phyloP scores from a whole-genome alignment of 2,329 filamentous ascomycete species.

The Xylariomycetidae sp. region DNA sequence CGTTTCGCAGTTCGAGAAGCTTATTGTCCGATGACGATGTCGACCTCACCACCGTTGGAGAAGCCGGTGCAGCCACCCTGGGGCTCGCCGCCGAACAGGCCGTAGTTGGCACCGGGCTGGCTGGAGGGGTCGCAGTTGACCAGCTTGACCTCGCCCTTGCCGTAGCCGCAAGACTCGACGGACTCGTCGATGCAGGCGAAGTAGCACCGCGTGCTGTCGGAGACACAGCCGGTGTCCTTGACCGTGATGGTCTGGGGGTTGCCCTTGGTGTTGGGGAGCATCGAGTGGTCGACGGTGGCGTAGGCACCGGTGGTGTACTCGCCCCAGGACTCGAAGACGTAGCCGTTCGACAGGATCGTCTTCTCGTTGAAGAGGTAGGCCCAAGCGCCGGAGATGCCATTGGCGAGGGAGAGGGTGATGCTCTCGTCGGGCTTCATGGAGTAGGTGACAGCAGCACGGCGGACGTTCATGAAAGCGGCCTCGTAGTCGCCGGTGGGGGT shows the following conservation, averaged over 20 bases:
- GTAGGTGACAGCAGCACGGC: slow-evolving; percentile 26
- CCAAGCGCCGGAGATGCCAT: slow-evolving; percentile 33
- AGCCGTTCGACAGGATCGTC: slow-evolving; percentile 28
- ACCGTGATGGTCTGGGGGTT: slow-evolving; percentile 28
- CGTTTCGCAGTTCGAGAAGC: too few species aligned
- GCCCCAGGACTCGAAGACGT: slow-evolving; percentile 37
- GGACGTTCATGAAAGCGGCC: not conserved
- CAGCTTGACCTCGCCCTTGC: slow-evolving; percentile 30
- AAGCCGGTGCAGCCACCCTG: slow-evolving; percentile 26
- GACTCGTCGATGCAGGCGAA: slow-evolving; percentile 32
- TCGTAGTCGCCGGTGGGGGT: slow-evolving; percentile 10
- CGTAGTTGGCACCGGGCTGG: slow-evolving; percentile 20
- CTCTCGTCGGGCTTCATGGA: slow-evolving; percentile 27
- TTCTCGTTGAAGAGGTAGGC: slow-evolving; percentile 27
- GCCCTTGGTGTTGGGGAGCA: slow-evolving; percentile 38
- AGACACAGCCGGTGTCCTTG: slow-evolving; percentile 32
- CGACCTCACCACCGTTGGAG: slow-evolving; percentile 15
- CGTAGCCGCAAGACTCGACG: slow-evolving; percentile 28
- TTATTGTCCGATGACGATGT: slow-evolving; percentile 1
- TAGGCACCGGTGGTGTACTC: slow-evolving; percentile 30
- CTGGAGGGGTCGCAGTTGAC: slow-evolving; percentile 25
- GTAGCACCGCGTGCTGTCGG: slow-evolving; percentile 35
- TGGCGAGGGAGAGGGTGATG: slow-evolving; percentile 31
- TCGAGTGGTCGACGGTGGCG: slow-evolving; percentile 30
- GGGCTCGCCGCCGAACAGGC: slow-evolving; percentile 18